Evolutionary conservation across 148 eudicot species (phyloP), one percentile per base, ranked within the genome.

Genomic region (Rhododendron griersonianum): DNA sequence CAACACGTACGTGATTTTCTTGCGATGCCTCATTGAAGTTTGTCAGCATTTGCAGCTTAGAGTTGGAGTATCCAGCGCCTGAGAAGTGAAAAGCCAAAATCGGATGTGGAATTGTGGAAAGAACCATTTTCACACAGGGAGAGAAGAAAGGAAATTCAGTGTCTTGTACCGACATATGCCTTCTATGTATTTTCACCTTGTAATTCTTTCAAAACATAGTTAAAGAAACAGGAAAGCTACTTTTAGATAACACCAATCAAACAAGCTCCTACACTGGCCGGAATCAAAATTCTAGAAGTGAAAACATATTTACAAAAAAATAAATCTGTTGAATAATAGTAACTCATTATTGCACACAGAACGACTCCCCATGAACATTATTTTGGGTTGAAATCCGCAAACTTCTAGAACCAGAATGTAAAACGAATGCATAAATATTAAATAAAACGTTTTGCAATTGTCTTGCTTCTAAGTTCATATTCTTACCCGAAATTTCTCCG

Each of bases 401-500:
- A 50, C 0, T 15, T 55, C 14, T 50, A 53, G n/a, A 78, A 83
- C n/a, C 86, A 63, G n/a, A 47, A 33, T 78, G 78, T n/a, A 47
- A 33, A 23, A n/a, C 4, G 28, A 51, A 48, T 47, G 33, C 47
- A 39, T 25, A 48, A 33, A 51, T 25, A 11, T n/a, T 3, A 28
- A 53, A 25, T 45, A 83, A 10, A 77, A 75, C 14, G 2, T 71
- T 19, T 25, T 25, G 4, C 53, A 3, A 39, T 65, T 23, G 8
- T 67, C 35, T 63, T 45, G 61, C 9, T 45, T 78, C 30, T 7
- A 45, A 48, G 7, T n/a, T 13, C 73, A 71, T 71, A 30, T 13
- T 11, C 93, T 91, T 92, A 97, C 96, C 98, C 71, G 81, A 87
- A 47, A 86, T 55, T 80, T 91, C 92, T 87, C 81, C 92, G 89